These are phyloP conservation scores for Sporothrix luriei DNA, from an alignment of 2,329 filamentous ascomycete species.

Conservation along the genomic window DNA sequence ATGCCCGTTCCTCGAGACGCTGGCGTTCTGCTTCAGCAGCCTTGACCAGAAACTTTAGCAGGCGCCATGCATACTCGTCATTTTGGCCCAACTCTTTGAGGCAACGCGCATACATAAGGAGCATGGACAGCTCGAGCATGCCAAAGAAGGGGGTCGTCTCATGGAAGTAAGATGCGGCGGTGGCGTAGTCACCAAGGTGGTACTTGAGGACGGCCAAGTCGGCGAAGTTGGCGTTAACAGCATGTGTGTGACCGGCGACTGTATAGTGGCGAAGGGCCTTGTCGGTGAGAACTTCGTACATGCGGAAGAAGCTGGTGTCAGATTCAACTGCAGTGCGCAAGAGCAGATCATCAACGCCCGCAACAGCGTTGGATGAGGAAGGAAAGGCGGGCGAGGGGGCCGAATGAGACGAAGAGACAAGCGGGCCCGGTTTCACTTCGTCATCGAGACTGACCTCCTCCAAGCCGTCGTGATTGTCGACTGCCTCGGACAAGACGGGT, in stretches of 20 bases:
- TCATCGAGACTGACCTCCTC: slow-evolving; percentile 61
- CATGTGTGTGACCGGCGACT: slow-evolving; percentile 75
- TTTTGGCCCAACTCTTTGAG: slow-evolving; percentile 73
- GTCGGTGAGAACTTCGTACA: slow-evolving; percentile 79
- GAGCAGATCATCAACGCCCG: slow-evolving; percentile 58
- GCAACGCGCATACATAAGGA: slow-evolving; percentile 83
- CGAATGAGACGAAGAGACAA: neutral
- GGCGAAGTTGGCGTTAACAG: slow-evolving; percentile 74
- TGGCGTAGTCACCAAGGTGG: slow-evolving; percentile 69
- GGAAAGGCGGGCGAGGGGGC: neutral
- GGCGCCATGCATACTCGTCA: slow-evolving; percentile 76
- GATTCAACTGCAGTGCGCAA: slow-evolving; percentile 64
- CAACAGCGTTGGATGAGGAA: slow-evolving; percentile 24
- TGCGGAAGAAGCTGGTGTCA: slow-evolving; percentile 64
- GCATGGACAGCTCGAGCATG: slow-evolving; percentile 77
- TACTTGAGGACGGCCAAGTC: slow-evolving; percentile 87
- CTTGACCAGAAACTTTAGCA: slow-evolving; percentile 73
- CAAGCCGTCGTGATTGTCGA: slow-evolving; percentile 50
- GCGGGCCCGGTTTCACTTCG: slow-evolving; percentile 30
- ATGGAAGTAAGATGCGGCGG: slow-evolving; percentile 76
- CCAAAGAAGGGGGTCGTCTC: slow-evolving; percentile 78
- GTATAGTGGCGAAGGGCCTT: slow-evolving; percentile 81
- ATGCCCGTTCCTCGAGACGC: slow-evolving; percentile 47
- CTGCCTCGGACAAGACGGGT: slow-evolving; percentile 57
- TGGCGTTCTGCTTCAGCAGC: slow-evolving; percentile 55